Evolutionary conservation across 441 rosid genomes (phyloP).

Genomic region (Capsella rubella): DNA sequence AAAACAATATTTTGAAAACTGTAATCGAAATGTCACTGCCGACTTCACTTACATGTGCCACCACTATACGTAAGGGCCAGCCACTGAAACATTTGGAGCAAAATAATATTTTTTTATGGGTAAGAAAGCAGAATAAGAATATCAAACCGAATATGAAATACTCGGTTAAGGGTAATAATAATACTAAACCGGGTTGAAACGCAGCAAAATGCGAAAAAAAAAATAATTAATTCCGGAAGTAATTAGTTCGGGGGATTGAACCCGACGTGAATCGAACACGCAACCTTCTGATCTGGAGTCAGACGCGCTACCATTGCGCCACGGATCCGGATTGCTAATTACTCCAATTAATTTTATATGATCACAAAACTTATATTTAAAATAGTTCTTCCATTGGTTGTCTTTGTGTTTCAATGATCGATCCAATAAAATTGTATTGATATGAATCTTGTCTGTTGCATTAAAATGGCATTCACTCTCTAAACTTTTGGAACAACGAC

Average conservation of each 20-base stretch:
- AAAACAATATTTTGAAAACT: no score
- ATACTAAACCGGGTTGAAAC: not conserved
- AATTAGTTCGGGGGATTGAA: conserved; percentile 49
- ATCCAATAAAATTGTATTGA: conserved; percentile 14
- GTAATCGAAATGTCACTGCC: no score
- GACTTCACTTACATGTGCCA: no score
- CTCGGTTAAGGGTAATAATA: not conserved
- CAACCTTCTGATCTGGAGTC: conserved; percentile 99
- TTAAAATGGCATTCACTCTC: not conserved
- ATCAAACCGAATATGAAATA: not conserved
- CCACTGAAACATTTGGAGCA: no score
- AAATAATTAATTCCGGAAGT: not conserved
- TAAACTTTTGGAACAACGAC: not conserved
- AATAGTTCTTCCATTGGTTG: not conserved
- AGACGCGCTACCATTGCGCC: conserved; percentile 99
- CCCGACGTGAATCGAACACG: conserved; percentile 97
- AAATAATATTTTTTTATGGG: no score
- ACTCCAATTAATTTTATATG: not conserved
- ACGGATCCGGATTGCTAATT: conserved; percentile 60
- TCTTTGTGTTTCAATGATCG: not conserved
- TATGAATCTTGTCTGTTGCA: not conserved
- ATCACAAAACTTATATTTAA: not conserved
- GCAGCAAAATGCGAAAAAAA: not conserved
- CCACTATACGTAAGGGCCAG: no score
- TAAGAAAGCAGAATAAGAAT: no score